phyloP scores from a whole-genome alignment of 2,329 filamentous ascomycete genomes.

The Scytalidium sp. region DNA sequence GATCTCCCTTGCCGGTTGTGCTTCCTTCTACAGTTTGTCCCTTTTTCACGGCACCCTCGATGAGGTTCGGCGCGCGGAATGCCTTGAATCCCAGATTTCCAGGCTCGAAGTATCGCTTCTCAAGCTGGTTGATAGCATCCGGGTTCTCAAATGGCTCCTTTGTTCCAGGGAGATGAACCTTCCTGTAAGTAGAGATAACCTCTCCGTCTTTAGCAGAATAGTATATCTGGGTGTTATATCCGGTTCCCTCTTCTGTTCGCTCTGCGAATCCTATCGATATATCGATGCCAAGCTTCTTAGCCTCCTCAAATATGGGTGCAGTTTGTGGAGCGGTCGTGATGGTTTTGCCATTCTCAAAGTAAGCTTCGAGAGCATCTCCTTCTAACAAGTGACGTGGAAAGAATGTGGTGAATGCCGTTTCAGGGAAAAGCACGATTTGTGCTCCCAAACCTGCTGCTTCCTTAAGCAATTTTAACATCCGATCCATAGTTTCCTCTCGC shows the following conservation, averaged over 20 bases:
- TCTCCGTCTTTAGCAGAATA: conserved; percentile 40
- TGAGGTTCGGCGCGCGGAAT: conserved; percentile 46
- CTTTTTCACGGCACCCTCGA: conserved; percentile 34
- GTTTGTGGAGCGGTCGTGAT: conserved; percentile 39
- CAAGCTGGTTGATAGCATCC: conserved; percentile 48
- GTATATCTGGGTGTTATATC: conserved; percentile 51
- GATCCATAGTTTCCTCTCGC: conserved; percentile 39
- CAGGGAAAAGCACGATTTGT: conserved; percentile 50
- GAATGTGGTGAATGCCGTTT: conserved; percentile 54
- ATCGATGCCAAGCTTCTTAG: conserved; percentile 44
- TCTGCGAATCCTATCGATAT: conserved; percentile 53
- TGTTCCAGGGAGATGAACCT: conserved; percentile 52
- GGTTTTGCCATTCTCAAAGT: conserved; percentile 47
- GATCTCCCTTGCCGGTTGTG: conserved; percentile 39
- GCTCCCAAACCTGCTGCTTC: conserved; percentile 41
- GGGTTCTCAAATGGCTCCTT: conserved; percentile 47
- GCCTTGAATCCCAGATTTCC: conserved; percentile 51
- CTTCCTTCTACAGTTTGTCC: conserved; percentile 17
- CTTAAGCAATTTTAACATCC: conserved; percentile 47
- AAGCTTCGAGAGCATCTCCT: conserved; percentile 39
- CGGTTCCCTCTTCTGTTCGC: conserved; percentile 37
- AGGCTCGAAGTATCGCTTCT: conserved; percentile 52
- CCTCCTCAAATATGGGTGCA: conserved; percentile 46
- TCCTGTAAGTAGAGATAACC: conserved; percentile 50
- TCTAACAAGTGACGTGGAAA: conserved; percentile 50